Evolutionary conservation across 2,329 filamentous ascomycete species (phyloP), one percentile per base, ranked within the genome.

Genomic region (Claviceps sp.): DNA sequence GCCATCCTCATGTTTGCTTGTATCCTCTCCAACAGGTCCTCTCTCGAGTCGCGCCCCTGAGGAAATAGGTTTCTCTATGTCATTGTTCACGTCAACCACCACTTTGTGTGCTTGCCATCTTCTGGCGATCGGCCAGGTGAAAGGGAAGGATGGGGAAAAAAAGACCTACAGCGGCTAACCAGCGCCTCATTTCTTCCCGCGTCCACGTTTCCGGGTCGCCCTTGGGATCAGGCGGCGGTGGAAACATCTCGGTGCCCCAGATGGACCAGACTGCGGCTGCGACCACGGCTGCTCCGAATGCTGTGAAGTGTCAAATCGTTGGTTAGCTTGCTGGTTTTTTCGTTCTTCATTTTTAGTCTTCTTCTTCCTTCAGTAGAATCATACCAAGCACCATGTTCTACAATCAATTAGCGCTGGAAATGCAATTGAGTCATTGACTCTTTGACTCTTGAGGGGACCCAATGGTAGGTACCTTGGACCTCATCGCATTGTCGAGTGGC

Each of bases 181-280:
- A 97, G 61, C 83, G 74, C 55, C 80, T 76, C 67, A 95, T 73
- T 62, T 97, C 88, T 47, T 88, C 83, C 52, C 76, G 74, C 0
- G 87, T 88, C 91, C 91, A 97, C 9, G 62, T 65, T 42, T 74
- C 70, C 42, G 71, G 80, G 71, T 88, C 77, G 54, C 89, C 89
- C 29, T 73, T 86, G n/a, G 90, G 88, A 63, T 95, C 89, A 47
- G 73, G 54, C 57, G 82, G 73, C 3, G 78, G 67, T 1, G 90
- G 90, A 61, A 96, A 95, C 61, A 96, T 78, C 56, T 91, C 88
- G 50, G 80, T 77, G 52, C 88, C 88, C 83, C 86, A 94, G 60
- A 96, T 91, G 17, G 80, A 78, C 84, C 86, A 95, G 43, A 80
- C 81, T 16, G 88, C 85, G 2, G 85, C 88, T 2, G 86, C 88